Base-by-base conservation (phyloP, 2,329 filamentous ascomycete genomes). In the Monosporascus sp. region DNA sequence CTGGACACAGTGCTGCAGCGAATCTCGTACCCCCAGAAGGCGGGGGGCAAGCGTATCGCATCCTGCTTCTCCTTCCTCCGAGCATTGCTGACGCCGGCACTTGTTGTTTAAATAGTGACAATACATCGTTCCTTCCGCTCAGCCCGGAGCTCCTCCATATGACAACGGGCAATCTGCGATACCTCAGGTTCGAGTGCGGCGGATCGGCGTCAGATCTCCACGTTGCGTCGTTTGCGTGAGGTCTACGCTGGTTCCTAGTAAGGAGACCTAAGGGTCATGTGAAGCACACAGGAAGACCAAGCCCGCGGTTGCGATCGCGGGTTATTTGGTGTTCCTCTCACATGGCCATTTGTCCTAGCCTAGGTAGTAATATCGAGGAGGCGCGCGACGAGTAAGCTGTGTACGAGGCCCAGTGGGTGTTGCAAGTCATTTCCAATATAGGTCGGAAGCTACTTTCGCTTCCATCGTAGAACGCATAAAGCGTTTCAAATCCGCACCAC, bases 391-490 rank as follows among this genome's bases (percentile, higher is more conserved):
- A 14, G 31, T 14, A 5, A 35, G 31, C 27, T 35, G 31, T 14
- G 31, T 35, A 14, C 9, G 14, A 41, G 9, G 7, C 38, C 19
- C 17, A 41, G 38, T 41, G 17, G 38, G 38, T 8, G 38, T n/a
- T 41, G 7, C 38, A 60, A 55, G 47, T 74, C 68, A 79, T 68
- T 83, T 83, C 82, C 82, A 86, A 62, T 81, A 72, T 37, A 85
- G 72, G 64, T 69, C 67, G 19, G 65, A 60, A 22, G 58, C 58
- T 44, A 61, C 64, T 49, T 65, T 66, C 54, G 76, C 72, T 61
- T 85, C 78, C 65, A 88, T 73, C 16, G 78, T 76, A 49, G 84
- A 81, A 59, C 84, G 80, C 54, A 88, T 75, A 65, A 88, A 85
- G 20, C 74, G 73, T 62, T 77, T 79, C 66, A 88, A 71, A 59